A percentile compares a stretch with the other conserved stretches of the same genome.
Conservation (phyloP, 441 rosid species). For the Pelargonium hybrid region DNA sequence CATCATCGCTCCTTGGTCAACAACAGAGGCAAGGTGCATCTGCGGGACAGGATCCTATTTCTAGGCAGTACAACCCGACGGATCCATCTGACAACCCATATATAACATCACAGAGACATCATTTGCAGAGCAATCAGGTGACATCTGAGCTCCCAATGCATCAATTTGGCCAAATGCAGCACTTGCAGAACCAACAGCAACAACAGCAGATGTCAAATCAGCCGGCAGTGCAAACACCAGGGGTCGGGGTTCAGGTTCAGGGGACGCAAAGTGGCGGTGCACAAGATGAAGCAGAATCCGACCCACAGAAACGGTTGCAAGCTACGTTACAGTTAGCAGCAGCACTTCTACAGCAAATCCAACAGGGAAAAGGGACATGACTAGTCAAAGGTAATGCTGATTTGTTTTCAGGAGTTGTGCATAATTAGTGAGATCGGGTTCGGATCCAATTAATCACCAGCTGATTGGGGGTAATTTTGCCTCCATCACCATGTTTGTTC, state of each 20-base stretch:
- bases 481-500: too few species aligned
- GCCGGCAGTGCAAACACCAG: conserved; percentile 24
- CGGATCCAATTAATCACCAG: too few species aligned
- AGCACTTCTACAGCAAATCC: conserved; percentile 92
- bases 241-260: conserved; percentile 28
- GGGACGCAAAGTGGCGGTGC: conserved; percentile 30
- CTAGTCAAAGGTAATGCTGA: background rate
- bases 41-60: conserved; percentile 24
- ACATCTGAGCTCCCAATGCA: conserved; percentile 34
- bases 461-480: too few species aligned
- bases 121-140: conserved; percentile 29
- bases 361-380: conserved; percentile 65
- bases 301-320: conserved; percentile 84
- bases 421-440: too few species aligned
- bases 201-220: conserved; percentile 34
- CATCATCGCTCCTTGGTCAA: conserved; percentile 60
- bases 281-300: conserved; percentile 55
- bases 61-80: conserved; percentile 24
- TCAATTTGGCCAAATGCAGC: conserved; percentile 42
- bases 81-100: conserved; percentile 28
- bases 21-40: conserved; percentile 46
- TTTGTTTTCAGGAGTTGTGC: background rate
- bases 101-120: conserved; percentile 33
- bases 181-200: conserved; percentile 38
- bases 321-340: conserved; percentile 93